Evolutionary conservation across 1,284 basidiomycete species (phyloP).

Genomic region (Ganoderma boninense): DNA sequence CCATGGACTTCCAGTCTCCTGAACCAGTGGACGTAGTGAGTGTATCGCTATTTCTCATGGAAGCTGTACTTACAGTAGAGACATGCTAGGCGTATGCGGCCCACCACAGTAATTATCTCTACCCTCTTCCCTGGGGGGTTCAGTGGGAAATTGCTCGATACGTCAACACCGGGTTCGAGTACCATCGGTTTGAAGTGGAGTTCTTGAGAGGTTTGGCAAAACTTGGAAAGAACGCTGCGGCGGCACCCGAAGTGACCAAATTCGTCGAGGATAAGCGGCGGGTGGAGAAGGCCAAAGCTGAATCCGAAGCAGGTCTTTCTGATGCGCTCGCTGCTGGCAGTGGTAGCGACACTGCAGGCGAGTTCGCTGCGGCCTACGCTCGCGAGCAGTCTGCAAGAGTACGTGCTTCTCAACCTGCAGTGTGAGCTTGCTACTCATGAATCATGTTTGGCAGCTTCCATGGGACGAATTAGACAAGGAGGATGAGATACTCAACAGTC

Average conservation of each 20-base stretch:
- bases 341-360: background rate
- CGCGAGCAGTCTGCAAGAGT: slow-evolving; percentile 28
- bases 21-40: slow-evolving; percentile 22
- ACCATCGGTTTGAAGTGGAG: background rate
- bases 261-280: slow-evolving; percentile 10
- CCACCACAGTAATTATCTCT: background rate
- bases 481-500: slow-evolving; percentile 31
- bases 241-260: slow-evolving; percentile 20
- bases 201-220: background rate
- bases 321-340: background rate
- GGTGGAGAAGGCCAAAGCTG: background rate
- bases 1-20: slow-evolving; percentile 10
- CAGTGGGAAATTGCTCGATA: slow-evolving; percentile 42
- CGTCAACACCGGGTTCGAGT: slow-evolving; percentile 22
- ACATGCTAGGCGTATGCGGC: background rate
- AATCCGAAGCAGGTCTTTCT: background rate
- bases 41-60: background rate
- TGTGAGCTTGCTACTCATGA: background rate
- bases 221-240: background rate
- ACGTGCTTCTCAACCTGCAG: background rate
- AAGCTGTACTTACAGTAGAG: background rate
- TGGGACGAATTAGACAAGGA: slow-evolving; percentile 51
- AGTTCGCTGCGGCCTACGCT: slow-evolving; percentile 18
- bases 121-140: slow-evolving; percentile 26
- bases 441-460: slow-evolving; percentile 38